phyloP scores from a whole-genome alignment of 1,284 basidiomycete genomes.

The Trametes pubescens region DNA sequence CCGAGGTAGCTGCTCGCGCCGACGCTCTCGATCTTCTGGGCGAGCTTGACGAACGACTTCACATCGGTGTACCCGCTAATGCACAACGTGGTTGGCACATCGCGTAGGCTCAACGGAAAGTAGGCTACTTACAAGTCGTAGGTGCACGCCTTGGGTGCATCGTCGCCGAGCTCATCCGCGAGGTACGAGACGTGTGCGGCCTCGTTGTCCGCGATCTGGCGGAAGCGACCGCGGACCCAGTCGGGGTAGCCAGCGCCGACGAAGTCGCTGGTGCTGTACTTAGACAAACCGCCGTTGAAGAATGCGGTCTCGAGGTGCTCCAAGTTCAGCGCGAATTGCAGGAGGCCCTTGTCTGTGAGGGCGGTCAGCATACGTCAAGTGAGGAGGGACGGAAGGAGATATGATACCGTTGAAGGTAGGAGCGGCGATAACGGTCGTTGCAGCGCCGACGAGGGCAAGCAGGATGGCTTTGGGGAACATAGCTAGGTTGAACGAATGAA shows the following conservation, averaged over 20 bases:
- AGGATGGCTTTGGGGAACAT: slow-evolving; percentile 17
- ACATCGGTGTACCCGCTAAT: slow-evolving; percentile 54
- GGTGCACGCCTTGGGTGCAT: slow-evolving; percentile 57
- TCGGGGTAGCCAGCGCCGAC: slow-evolving; percentile 49
- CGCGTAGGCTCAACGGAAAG: background rate
- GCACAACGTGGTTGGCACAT: too few relatives aligned
- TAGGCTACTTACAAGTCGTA: slow-evolving; percentile 60
- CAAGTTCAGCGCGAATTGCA: slow-evolving; percentile 63
- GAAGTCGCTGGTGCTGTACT: slow-evolving; percentile 53
- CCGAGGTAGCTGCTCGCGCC: slow-evolving; percentile 59
- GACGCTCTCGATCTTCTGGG: slow-evolving; percentile 61
- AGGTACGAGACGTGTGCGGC: slow-evolving; percentile 50
- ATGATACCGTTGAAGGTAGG: slow-evolving; percentile 13
- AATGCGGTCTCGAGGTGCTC: slow-evolving; percentile 63
- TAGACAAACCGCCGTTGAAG: slow-evolving; percentile 48
- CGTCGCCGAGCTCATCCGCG: slow-evolving; percentile 55
- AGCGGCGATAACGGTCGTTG: slow-evolving; percentile 1
- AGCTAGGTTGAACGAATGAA: background rate
- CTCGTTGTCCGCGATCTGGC: slow-evolving; percentile 61
- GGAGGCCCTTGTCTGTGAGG: slow-evolving; percentile 45
- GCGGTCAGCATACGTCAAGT: background rate
- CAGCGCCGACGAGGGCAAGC: slow-evolving; percentile 9
- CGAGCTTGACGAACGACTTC: slow-evolving; percentile 55
- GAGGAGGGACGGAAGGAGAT: background rate
- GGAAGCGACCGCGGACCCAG: slow-evolving; percentile 53